Base-by-base conservation (phyloP, 495 filamentous ascomycete species). In the Cudoniella acicularis region DNA sequence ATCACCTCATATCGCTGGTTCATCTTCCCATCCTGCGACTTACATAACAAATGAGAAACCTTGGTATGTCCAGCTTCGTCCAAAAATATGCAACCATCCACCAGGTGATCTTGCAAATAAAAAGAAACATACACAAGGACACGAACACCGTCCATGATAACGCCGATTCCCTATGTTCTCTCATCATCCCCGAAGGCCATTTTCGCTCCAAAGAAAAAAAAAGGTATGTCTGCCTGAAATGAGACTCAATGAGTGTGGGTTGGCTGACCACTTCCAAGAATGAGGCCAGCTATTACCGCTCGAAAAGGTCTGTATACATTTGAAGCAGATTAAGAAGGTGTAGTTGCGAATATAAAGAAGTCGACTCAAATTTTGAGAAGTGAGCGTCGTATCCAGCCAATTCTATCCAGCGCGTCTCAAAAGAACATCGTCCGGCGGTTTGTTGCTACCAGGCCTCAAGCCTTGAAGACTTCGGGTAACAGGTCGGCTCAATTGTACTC, bases 401-500 rank as follows among this genome's bases (percentile, higher is more conserved):
- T 50, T 26, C 18, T 47, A 51, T 64, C 54, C 24, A 52, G 62
- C 54, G 57, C 62, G 22, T 50, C 20, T 46, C 22, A 42, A 46
- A 42, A 26, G n/a, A 46, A 54, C 43, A 51, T 55, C 50, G 24
- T 59, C 62, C 58, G 47, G 54, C 20, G 58, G 43, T 25, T 24
- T n/a, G 51, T 42, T 61, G 57, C 54, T 54, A 54, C 50, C 54
- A 58, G 55, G 49, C 18, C 49, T 52, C 3, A n/a, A 50, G 26
- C n/a, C 30, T 36, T 30, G n/a, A n/a, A 9, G 46, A n/a, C 13
- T 3, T 17, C 22, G 9, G 22, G 23, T 25, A 18, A 9, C n/a
- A 46, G 13, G 43, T 46, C 17, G 18, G n/a, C 26, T 64, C 42
- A 67, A 24, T 64, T 62, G 21, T 80, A 75, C 61, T 84, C 83